These are phyloP conservation scores for Rhodotorula glutinis DNA, from an alignment of 1,284 basidiomycete species.

Conservation along the genomic window DNA sequence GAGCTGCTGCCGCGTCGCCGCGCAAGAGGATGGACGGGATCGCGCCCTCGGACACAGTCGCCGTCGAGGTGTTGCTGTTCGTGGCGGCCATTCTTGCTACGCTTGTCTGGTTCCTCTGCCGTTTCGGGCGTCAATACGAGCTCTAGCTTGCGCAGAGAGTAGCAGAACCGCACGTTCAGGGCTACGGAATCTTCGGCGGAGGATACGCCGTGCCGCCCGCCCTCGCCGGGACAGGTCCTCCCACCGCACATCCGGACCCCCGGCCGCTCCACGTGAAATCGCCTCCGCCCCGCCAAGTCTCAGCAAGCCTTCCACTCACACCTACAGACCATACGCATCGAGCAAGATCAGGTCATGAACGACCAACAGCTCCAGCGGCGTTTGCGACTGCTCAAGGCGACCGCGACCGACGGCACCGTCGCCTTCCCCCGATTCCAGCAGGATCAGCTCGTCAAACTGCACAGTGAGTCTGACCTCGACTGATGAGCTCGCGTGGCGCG, in stretches of 20 bases:
- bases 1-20: background rate
- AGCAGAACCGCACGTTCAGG: too few species aligned
- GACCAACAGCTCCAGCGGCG: background rate
- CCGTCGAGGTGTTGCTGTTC: background rate
- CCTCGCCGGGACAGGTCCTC: too few species aligned
- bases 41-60: background rate
- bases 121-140: too few species aligned
- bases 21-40: conserved; percentile 9
- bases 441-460: conserved; percentile 12
- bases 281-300: too few species aligned
- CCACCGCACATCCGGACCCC: too few species aligned
- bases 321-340: background rate
- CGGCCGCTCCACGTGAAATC: too few species aligned
- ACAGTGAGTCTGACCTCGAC: background rate
- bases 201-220: background rate
- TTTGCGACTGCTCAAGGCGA: background rate
- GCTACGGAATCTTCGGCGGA: background rate
- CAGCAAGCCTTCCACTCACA: too few species aligned
- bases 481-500: too few species aligned
- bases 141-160: too few species aligned
- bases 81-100: background rate
- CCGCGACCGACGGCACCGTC: background rate
- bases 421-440: conserved; percentile 9
- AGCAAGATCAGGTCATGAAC: background rate
- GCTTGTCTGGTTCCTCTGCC: too few species aligned